Evolutionary conservation across 805 yeast species (phyloP).

Genomic region (Wickerhamiella hasegawae): DNA sequence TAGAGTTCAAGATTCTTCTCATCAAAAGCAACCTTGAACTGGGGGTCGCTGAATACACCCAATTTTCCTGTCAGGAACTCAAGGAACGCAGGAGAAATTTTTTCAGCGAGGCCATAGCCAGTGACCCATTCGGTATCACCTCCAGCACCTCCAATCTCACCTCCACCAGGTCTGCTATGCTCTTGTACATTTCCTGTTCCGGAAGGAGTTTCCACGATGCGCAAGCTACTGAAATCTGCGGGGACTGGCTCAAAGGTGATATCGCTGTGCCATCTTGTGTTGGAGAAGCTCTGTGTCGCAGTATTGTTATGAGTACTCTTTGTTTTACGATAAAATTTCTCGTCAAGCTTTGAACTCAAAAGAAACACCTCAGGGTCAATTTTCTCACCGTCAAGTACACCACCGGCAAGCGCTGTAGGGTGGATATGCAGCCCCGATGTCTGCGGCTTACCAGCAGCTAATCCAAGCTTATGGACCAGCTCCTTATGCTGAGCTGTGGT

Average conservation of each 20-base stretch:
- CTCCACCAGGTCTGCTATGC: constrained; percentile 8
- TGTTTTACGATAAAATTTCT: constrained; percentile 8
- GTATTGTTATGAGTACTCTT: neutral
- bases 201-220: constrained; percentile 34
- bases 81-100: constrained; percentile 34
- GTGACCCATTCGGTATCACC: constrained; percentile 43
- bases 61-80: constrained; percentile 28
- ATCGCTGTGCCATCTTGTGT: constrained; percentile 35
- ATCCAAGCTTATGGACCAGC: constrained; percentile 16
- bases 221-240: constrained; percentile 37
- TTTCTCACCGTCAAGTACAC: constrained; percentile 14
- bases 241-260: constrained; percentile 41
- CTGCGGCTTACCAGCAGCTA: constrained; percentile 16
- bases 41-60: constrained; percentile 5
- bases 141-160: constrained; percentile 16
- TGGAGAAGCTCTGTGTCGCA: neutral
- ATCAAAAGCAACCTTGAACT: constrained; percentile 1
- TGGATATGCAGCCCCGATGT: constrained; percentile 19
- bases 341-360: constrained; percentile 13
- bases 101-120: constrained; percentile 37
- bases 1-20: constrained; percentile 5
- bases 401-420: constrained; percentile 20
- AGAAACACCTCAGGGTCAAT: constrained; percentile 19
- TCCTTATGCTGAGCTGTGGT: constrained; percentile 17
- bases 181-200: constrained; percentile 21